Evolutionary conservation across 2,329 filamentous ascomycete species (phyloP), one percentile per base, ranked within the genome.

Genomic region (Tetracladium maxilliforme): DNA sequence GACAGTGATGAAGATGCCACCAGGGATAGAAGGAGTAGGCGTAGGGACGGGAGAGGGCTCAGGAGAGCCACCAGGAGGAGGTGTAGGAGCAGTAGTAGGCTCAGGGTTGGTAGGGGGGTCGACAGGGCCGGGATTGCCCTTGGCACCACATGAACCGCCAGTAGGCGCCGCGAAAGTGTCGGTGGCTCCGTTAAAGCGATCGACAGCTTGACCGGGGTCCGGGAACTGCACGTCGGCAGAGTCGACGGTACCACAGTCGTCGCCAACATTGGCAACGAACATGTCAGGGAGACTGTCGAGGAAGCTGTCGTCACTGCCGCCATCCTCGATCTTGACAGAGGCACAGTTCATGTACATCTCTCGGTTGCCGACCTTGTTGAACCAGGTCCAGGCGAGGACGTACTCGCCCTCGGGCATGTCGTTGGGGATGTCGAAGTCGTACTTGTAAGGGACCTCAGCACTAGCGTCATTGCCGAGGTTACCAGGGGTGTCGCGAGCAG

Each of bases 281-380:
- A 92, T 76, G 29, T 72, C 57, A 0, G 83, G 82, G 9, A 92
- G 73, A 0, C 52, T 47, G 19, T 67, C 45, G 33, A 75, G 65
- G 35, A 66, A 66, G 3, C 57, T 48, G 28, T 69, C 40, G 21
- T 44, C 47, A n/a, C 45, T 36, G 2, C 54, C 49, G 13, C 54
- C 52, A 4, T 49, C 54, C 1, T 67, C 68, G 14, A 95, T 61
- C 0, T 60, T 64, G 23, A 92, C 49, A 0, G 81, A 70, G 0
- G 78, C 82, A 39, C 87, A 98, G 64, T 93, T 92, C 84, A 93
- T 92, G 63, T 95, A 94, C 64, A 93, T 83, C 47, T 95, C 90
- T 2, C 86, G 75, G 56, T 93, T 93, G 4, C 90, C 90, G 7
- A 92, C 43, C 31, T 77, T 78, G 52, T 95, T 95, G 52, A 92